A percentile compares a stretch with the other conserved stretches of the same genome.
phyloP scores from a whole-genome alignment of 768 basidiomycete genomes.

The Mycena polygramma region DNA sequence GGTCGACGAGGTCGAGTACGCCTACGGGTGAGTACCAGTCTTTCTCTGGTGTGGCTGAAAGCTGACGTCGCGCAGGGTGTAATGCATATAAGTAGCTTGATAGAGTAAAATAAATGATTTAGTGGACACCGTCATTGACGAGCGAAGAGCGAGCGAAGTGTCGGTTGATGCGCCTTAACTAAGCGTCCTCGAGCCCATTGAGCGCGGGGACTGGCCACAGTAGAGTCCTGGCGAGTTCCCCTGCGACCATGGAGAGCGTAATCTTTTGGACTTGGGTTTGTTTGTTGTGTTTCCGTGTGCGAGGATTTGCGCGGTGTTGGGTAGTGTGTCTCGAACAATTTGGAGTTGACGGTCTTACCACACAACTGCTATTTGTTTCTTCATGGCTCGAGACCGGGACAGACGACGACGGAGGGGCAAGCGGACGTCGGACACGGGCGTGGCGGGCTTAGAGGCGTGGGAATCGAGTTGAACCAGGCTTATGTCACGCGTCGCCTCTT shows the following conservation, averaged over 20 bases:
- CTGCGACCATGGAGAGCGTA: too few relatives aligned
- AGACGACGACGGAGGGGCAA: conserved; percentile 26
- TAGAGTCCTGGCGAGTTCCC: too few relatives aligned
- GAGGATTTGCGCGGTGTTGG: conserved; percentile 79
- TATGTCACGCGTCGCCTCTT: conserved; percentile 49
- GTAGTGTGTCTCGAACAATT: conserved; percentile 48
- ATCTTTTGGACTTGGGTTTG: background rate
- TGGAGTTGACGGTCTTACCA: conserved; percentile 60
- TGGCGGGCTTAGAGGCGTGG: conserved; percentile 7
- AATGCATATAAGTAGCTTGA: background rate
- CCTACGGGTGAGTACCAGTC: conserved; percentile 74
- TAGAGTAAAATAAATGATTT: conserved; percentile 3
- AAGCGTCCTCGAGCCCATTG: background rate
- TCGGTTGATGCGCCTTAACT: background rate
- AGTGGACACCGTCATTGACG: background rate
- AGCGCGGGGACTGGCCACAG: background rate
- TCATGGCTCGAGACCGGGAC: background rate
- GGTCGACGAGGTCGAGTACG: conserved; percentile 92
- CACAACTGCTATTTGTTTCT: conserved; percentile 3
- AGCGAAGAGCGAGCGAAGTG: background rate
- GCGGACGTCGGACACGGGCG: conserved; percentile 27
- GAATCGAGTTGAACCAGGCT: background rate
- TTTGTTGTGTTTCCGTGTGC: conserved; percentile 80
- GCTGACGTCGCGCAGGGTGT: conserved; percentile 15
- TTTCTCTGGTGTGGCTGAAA: background rate